phyloP scores from a whole-genome alignment of 768 basidiomycete genomes.

The Boletus barrowsii region DNA sequence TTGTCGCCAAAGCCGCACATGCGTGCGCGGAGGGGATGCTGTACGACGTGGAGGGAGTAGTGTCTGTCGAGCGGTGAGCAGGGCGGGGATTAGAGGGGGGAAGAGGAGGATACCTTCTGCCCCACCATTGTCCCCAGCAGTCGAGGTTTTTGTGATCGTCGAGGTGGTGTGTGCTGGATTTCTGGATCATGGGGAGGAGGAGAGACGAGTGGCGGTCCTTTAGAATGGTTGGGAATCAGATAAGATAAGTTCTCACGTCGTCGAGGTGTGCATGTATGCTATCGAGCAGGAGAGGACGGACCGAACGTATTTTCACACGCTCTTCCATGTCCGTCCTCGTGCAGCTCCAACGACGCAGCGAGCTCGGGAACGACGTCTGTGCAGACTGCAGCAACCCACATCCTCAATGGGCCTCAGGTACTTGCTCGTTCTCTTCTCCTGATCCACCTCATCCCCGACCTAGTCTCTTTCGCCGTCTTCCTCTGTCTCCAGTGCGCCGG shows the following conservation, averaged over 20 bases:
- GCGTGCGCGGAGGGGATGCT: constrained; percentile 85
- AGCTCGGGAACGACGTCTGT: constrained; percentile 73
- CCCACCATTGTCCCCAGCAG: constrained; percentile 70
- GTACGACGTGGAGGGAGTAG: constrained; percentile 82
- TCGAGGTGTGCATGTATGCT: no score
- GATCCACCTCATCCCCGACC: not conserved
- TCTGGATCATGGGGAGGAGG: no score
- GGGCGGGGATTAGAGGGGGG: not conserved
- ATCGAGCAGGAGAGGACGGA: no score
- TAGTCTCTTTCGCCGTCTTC: constrained; percentile 75
- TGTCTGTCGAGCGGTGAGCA: constrained; percentile 43
- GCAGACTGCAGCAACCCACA: constrained; percentile 86
- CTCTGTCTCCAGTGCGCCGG: constrained; percentile 90
- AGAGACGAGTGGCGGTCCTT: no score
- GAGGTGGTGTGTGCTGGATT: no score
- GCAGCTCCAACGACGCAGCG: constrained; percentile 70
- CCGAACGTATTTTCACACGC: constrained; percentile 1
- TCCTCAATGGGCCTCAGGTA: constrained; percentile 94
- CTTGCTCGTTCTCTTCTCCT: not conserved
- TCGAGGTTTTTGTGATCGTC: constrained; percentile 34
- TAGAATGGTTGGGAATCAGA: constrained; percentile 24
- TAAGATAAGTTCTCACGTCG: constrained; percentile 34
- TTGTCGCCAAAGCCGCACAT: constrained; percentile 98
- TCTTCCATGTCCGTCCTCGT: constrained; percentile 41
- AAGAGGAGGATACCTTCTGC: constrained; percentile 44